Percentiles rank a stretch among this genome's conserved stretches.
These are phyloP conservation scores for Kwoniella newhampshirensis DNA, from an alignment of 768 basidiomycete species.

Conservation along the genomic window DNA sequence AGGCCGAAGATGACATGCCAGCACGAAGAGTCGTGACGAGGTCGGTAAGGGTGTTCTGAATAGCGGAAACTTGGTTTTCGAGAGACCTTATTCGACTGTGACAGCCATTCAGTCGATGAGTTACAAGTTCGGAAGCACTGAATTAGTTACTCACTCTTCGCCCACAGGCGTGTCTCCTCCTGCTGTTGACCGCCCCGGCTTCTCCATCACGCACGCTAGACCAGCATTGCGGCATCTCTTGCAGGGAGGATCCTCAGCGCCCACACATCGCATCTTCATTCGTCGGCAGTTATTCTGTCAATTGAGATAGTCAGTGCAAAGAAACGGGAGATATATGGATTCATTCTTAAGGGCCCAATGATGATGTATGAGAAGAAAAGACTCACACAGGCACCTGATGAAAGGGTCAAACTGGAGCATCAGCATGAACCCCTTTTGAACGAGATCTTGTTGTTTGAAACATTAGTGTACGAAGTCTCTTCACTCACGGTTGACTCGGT, in stretches of 20 bases:
- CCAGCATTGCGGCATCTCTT: conserved; percentile 85
- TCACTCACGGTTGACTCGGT: conserved; percentile 52
- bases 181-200: conserved; percentile 64
- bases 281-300: conserved; percentile 86
- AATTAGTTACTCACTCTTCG: conserved; percentile 50
- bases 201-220: conserved; percentile 91
- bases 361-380: neutral
- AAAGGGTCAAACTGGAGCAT: too few species aligned
- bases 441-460: too few species aligned
- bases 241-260: conserved; percentile 95
- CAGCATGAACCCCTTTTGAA: too few species aligned
- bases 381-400: neutral
- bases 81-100: conserved; percentile 83
- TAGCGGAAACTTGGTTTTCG: conserved; percentile 77
- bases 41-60: conserved; percentile 76
- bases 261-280: conserved; percentile 97
- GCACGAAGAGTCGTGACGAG: conserved; percentile 74
- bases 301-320: neutral
- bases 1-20: conserved; percentile 22
- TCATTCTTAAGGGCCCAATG: too few species aligned
- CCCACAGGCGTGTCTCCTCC: conserved; percentile 29
- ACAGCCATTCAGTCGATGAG: neutral
- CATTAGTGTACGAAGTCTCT: too few species aligned
- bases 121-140: too few species aligned
- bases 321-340: neutral